Evolutionary conservation across 345 rosid genomes (phyloP).

Genomic region (Sapria himalayana): DNA sequence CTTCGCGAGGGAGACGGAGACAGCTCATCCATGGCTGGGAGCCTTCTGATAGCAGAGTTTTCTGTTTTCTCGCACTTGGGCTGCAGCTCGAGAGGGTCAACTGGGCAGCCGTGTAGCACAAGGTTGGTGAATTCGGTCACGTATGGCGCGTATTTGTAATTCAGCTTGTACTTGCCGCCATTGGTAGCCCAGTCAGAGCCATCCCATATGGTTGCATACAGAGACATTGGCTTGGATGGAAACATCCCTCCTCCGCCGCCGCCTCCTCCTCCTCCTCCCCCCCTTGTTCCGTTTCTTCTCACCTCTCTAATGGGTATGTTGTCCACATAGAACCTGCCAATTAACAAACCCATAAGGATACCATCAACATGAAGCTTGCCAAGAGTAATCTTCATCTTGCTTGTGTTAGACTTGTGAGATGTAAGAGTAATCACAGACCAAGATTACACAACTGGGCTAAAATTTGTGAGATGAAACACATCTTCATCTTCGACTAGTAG

Average conservation of each 20-base stretch:
- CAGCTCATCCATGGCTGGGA: too few species aligned
- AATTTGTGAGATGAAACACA: too few species aligned
- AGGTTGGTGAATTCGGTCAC: slow-evolving; percentile 41
- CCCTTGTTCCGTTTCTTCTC: slow-evolving; percentile 45
- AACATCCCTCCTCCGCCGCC: slow-evolving; percentile 61
- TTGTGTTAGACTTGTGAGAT: too few species aligned
- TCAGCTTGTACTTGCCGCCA: slow-evolving; percentile 84
- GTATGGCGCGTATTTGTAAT: slow-evolving; percentile 87
- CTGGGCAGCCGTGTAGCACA: slow-evolving; percentile 66
- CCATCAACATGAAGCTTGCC: too few species aligned
- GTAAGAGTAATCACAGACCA: too few species aligned
- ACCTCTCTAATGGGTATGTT: slow-evolving; percentile 61
- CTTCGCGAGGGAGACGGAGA: slow-evolving; percentile 27
- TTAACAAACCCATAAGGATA: too few species aligned
- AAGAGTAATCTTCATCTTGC: too few species aligned
- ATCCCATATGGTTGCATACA: slow-evolving; percentile 93
- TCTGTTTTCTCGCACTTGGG: slow-evolving; percentile 28
- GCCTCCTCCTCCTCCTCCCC: slow-evolving; percentile 56
- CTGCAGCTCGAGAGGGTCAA: slow-evolving; percentile 51
- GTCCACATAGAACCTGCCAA: slow-evolving; percentile 60
- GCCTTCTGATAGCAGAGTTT: too few species aligned
- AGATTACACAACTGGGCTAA: too few species aligned
- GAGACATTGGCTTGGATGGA: slow-evolving; percentile 88
- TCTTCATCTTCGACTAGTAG: too few species aligned
- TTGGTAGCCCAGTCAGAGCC: slow-evolving; percentile 92